Percentiles rank a stretch among this genome's conserved stretches.
phyloP scores from a whole-genome alignment of 2,329 filamentous ascomycete species.

The Aureobasidium melanogenum region DNA sequence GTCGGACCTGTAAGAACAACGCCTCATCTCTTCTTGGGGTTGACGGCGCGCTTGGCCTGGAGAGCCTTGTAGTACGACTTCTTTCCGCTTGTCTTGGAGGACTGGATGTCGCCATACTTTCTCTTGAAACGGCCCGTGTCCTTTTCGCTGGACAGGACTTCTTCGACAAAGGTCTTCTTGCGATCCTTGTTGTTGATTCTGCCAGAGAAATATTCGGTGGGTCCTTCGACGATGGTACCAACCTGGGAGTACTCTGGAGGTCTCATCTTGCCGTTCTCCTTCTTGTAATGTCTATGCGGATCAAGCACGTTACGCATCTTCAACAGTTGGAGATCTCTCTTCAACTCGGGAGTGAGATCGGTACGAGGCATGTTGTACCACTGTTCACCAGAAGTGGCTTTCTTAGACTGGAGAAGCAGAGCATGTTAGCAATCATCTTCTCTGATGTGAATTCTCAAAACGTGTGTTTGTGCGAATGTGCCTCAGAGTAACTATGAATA shows the following conservation, averaged over 20 bases:
- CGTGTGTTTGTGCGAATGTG: conserved; percentile 17
- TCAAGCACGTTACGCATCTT: conserved; percentile 85
- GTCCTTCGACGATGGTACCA: conserved; percentile 78
- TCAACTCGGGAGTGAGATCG: conserved; percentile 72
- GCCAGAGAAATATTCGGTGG: conserved; percentile 76
- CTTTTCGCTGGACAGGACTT: conserved; percentile 63
- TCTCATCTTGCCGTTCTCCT: conserved; percentile 61
- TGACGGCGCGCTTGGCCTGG: conserved; percentile 46
- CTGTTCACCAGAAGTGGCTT: conserved; percentile 62
- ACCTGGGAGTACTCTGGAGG: conserved; percentile 80
- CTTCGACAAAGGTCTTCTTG: conserved; percentile 78
- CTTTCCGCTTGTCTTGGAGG: conserved; percentile 74
- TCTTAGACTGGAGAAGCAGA: conserved; percentile 39
- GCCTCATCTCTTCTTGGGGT: conserved; percentile 24
- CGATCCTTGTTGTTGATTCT: conserved; percentile 79
- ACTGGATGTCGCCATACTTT: conserved; percentile 82
- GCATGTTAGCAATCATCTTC: conserved; percentile 19
- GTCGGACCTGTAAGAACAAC: conserved; percentile 10
- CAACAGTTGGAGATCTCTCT: conserved; percentile 80
- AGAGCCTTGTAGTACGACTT: conserved; percentile 82
- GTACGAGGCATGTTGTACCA: conserved; percentile 90
- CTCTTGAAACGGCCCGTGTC: conserved; percentile 65
- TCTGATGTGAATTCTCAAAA: conserved; percentile 10
- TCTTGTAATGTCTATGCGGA: conserved; percentile 84
- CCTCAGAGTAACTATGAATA: conserved; percentile 75